phyloP scores from a whole-genome alignment of 305 asterid genomes.

The Coffea humblotiana region DNA sequence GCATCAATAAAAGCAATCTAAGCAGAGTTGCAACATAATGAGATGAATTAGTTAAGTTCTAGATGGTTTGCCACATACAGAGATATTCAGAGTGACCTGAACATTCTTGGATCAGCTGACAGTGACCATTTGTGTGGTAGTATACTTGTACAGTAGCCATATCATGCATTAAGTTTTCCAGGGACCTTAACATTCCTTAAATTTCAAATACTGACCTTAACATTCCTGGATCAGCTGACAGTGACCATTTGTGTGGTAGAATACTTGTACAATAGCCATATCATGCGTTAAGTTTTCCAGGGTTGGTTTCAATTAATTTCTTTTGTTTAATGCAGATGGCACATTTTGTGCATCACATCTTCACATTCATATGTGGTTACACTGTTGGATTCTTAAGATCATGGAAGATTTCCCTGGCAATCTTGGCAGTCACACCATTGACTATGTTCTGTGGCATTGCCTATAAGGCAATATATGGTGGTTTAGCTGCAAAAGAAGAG shows the following conservation, averaged over 20 bases:
- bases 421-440: slow-evolving; percentile 79
- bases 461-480: slow-evolving; percentile 77
- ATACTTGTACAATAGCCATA: neutral
- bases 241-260: neutral
- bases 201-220: neutral
- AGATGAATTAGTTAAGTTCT: no score
- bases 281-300: neutral
- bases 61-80: neutral
- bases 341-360: slow-evolving; percentile 77
- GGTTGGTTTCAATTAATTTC: slow-evolving; percentile 9
- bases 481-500: slow-evolving; percentile 82
- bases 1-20: neutral
- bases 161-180: neutral
- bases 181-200: neutral
- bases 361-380: slow-evolving; percentile 75
- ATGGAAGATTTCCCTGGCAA: slow-evolving; percentile 69
- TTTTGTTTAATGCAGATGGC: slow-evolving; percentile 62
- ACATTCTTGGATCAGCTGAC: neutral
- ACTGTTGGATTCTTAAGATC: slow-evolving; percentile 65
- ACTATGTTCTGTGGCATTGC: slow-evolving; percentile 82
- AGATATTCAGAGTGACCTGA: neutral
- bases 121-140: neutral
- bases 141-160: neutral
- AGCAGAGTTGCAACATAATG: neutral
- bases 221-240: neutral